Evolutionary conservation across 1,139 yeast genomes (phyloP), one percentile per base, ranked within the genome.

Genomic region (Chernovozyma sophiae-reginae): DNA sequence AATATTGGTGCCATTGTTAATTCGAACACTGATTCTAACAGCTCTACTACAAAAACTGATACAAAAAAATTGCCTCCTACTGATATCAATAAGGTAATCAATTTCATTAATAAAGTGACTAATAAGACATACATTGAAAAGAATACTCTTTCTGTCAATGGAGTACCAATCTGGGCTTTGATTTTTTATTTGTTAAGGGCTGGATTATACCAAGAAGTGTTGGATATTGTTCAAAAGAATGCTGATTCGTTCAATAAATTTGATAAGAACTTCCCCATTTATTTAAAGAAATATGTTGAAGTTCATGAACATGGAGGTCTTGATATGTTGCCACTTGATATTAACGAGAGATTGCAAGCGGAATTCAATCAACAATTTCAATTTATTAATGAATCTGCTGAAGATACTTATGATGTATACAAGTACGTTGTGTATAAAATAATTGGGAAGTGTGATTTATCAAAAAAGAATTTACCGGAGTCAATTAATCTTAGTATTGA

Each of bases 121-220:
- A 65, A 71, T 38, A 62, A 58, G 37, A 32, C 31, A n/a, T 15
- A 15, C 14, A 29, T 27, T 38, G 34, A 31, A 26, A 31, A 19
- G 19, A 61, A 60, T 37, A 69, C 74, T 1, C 54, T 69, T 36
- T 56, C 52, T 40, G 80, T 87, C 19, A 90, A 92, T 58, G 90
- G 90, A 11, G 69, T 77, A 1, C 97, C 97, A 4, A 76, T 92
- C 16, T 92, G 98, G 98, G 96, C 96, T 0, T 65, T 89, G 36
- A 64, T 92, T 4, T 94, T 84, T 55, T 90, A 86, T 58, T 68
- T 92, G 47, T 60, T 92, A 39, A 79, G 98, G 52, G 80, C 92
- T 6, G 98, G 98, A 2, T 76, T 84, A 47, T 65, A 77, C 43
- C 65, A 76, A 30, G 98, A 90, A 45, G 96, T 96, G 0, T 65